Evolutionary conservation across 139 green algal genomes (phyloP).

Genomic region (Medakamo hakoo): DNA sequence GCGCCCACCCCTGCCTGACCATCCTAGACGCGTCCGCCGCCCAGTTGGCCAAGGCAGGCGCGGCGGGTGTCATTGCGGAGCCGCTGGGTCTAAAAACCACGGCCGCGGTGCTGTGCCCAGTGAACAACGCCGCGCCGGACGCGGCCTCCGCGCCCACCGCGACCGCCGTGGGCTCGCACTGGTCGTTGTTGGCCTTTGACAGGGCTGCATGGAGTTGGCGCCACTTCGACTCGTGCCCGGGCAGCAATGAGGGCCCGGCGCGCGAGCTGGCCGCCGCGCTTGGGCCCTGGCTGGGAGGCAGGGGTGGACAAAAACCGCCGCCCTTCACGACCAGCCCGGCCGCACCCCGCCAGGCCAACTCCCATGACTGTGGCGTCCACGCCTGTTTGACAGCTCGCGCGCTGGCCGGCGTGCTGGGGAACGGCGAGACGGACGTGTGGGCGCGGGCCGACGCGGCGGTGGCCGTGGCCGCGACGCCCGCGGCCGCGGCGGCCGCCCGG

Average conservation of each 20-base stretch:
- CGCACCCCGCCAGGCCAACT: not conserved
- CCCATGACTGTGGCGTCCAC: not conserved
- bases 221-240: no score
- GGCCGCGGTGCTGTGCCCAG: slow-evolving; percentile 25
- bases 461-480: no score
- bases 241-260: no score
- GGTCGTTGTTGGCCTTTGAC: slow-evolving; percentile 31
- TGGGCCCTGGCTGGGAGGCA: not conserved
- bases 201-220: no score
- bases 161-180: not conserved
- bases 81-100: not conserved
- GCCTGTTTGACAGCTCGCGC: not conserved
- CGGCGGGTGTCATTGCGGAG: not conserved
- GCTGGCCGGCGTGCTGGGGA: not conserved
- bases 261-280: slow-evolving; percentile 24
- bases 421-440: not conserved
- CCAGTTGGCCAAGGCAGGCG: not conserved
- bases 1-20: not conserved
- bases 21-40: slow-evolving; percentile 6
- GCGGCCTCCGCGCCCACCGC: not conserved
- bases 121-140: slow-evolving; percentile 4
- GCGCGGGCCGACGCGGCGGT: not conserved
- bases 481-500: no score
- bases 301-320: slow-evolving; percentile 5
- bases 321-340: not conserved